Evolutionary conservation across 257 asterid genomes (phyloP), one percentile per base, ranked within the genome.

Genomic region (Gentiana straminea): DNA sequence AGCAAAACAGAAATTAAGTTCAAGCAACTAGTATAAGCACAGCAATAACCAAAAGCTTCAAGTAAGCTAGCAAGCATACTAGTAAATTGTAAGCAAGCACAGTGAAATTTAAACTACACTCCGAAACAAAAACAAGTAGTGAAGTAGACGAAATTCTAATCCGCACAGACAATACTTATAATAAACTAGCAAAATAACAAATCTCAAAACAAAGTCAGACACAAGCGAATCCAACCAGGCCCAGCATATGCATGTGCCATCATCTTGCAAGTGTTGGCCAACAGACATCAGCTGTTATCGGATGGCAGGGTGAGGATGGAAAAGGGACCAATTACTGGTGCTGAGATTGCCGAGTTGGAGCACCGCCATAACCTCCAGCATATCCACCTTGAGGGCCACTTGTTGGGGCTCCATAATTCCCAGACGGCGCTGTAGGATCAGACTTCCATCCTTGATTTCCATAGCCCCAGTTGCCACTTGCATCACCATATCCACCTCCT

Each of bases 331-430:
- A 6, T 69, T 75, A 78, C 86, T 78, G 81, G 68, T 72, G 80
- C 70, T 70, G 84, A 67, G 77, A 71, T 67, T 68, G 82, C 60
- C 87, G 74, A 73, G 76, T 45, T 24, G 77, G 69, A 32, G 72
- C 80, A 48, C 79, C 62, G 52, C 86, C 94, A 68, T 81, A 80
- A 50, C 81, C 84, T 32, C 86, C 92, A 59, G 86, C 86, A 71
- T 79, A 80, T 46, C 83, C 81, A 58, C 46, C 81, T 64, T 80
- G 87, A 41, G 77, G 77, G 9, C 46, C 46, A 41, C 64, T 68
- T 49, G 77, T 56, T 64, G 65, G 70, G 52, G 65, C 57, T 5
- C 77, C 77, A 64, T 74, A 78, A 69, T 67, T 75, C 49, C 76
- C 83, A 68, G 89, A 58, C 54, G 69, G 75, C 39, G 82, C 86